Base-by-base conservation (phyloP, 73 alveolate genomes). In the Paramecium sexaurelia region DNA sequence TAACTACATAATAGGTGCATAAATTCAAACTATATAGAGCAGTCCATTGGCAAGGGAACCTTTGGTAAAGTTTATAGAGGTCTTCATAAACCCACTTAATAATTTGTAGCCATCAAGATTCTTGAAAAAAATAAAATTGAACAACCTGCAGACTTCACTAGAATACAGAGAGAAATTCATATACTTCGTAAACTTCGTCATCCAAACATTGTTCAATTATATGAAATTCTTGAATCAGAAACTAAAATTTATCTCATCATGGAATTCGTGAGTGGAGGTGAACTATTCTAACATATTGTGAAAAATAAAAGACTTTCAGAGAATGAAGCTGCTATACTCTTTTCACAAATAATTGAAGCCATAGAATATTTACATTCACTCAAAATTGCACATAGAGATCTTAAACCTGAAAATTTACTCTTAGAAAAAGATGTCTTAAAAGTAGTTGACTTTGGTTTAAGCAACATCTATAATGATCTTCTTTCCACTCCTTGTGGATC, bases 191-290 rank as follows among this genome's bases (percentile, higher is more conserved):
- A 93, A 61, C 93, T 96, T 68, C 86, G 97, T 7, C 99, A 97
- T 92, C 97, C 98, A 0, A 94, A 96, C 40, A 94, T 97, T 9
- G 96, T 96, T 22, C 96, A 97, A 92, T 75, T 97, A 55, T 97
- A 96, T 95, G 99, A 97, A 83, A 95, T 95, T 61, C 75, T 91
- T 17, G 99, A 97, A 93, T 95, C 97, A 35, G 71, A 95, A 9
- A 91, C 96, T 15, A 94, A 96, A 36, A 94, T 96, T 39, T 96
- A 61, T 92, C 94, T 97, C 39, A 95, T 97, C 43, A 96, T 97
- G 99, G 99, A 97, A 95, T 95, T 85, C 75, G 97, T 98, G 9
- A 71, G 89, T 27, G 98, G 98, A 19, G 99, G 99, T 9, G 99
- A 97, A 91, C 96, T 97, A 27, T 97, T 97, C 92, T 93, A 97